Conservation (phyloP, 1,284 basidiomycete species). For the Boletellus deceptivus region DNA sequence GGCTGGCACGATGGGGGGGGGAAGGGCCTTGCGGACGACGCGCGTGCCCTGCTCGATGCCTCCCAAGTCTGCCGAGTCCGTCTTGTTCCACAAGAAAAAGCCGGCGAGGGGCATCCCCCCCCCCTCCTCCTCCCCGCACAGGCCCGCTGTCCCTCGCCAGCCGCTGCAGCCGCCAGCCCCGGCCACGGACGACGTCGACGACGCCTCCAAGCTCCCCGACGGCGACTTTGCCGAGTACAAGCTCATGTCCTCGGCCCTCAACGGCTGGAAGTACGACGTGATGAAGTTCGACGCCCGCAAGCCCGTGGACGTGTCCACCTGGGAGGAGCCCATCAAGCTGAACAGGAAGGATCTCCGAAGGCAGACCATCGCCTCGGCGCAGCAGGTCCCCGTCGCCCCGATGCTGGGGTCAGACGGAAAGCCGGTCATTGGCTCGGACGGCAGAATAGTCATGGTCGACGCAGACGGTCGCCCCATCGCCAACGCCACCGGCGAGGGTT, state of each 20-base stretch:
- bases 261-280: slow-evolving; percentile 83
- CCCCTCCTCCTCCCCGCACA: slow-evolving; percentile 24
- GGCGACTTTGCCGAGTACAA: slow-evolving; percentile 67
- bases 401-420: slow-evolving; percentile 78
- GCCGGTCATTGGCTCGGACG: slow-evolving; percentile 71
- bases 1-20: too few relatives aligned
- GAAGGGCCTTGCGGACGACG: too few relatives aligned
- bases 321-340: slow-evolving; percentile 74
- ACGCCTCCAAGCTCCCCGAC: slow-evolving; percentile 53
- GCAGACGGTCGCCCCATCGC: slow-evolving; percentile 70
- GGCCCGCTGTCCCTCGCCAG: slow-evolving; percentile 12
- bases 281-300: slow-evolving; percentile 80
- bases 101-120: slow-evolving; percentile 16
- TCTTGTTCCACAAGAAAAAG: slow-evolving; percentile 37
- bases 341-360: slow-evolving; percentile 78
- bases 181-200: slow-evolving; percentile 42
- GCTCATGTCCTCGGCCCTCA: slow-evolving; percentile 71
- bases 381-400: slow-evolving; percentile 54
- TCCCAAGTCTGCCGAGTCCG: slow-evolving; percentile 32
- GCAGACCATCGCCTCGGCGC: slow-evolving; percentile 41
- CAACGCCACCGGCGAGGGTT: slow-evolving; percentile 36
- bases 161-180: slow-evolving; percentile 30
- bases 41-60: slow-evolving; percentile 18
- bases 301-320: slow-evolving; percentile 59
- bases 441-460: slow-evolving; percentile 77